Conservation (phyloP, 2,329 filamentous ascomycete genomes). For the Xylariaceae sp. region DNA sequence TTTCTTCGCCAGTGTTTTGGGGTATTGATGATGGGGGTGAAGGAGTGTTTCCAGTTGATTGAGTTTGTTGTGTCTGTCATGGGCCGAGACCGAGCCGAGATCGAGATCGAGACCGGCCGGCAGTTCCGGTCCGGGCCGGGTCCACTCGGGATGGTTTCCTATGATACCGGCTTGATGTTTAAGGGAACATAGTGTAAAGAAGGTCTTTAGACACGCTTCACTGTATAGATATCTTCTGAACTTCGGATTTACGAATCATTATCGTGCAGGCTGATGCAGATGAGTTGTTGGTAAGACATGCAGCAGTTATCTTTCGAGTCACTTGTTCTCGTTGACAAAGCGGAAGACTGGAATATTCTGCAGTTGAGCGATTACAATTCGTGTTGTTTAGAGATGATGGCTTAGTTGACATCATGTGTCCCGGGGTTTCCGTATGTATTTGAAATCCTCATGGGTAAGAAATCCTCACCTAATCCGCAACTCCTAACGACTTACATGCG, state of each 20-base stretch:
- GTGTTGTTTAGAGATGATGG: neutral
- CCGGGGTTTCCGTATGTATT: neutral
- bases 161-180: neutral
- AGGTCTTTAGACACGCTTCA: neutral
- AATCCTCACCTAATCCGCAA: too few relatives aligned
- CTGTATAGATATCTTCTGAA: neutral
- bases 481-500: too few relatives aligned
- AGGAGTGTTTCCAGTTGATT: neutral
- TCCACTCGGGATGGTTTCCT: neutral
- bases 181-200: neutral
- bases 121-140: neutral
- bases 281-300: neutral
- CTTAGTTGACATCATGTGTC: neutral
- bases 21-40: neutral
- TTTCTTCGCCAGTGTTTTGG: conserved; percentile 17
- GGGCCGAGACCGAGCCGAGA: too few relatives aligned
- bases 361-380: neutral
- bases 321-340: neutral
- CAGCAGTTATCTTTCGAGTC: neutral
- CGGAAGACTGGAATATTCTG: neutral
- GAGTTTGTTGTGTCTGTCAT: neutral
- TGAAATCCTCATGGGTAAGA: neutral
- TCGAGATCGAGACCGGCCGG: neutral
- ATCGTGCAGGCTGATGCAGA: neutral
- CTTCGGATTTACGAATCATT: neutral